Conservation (phyloP, 495 filamentous ascomycete species). For the Lasiosphaeria ovina region DNA sequence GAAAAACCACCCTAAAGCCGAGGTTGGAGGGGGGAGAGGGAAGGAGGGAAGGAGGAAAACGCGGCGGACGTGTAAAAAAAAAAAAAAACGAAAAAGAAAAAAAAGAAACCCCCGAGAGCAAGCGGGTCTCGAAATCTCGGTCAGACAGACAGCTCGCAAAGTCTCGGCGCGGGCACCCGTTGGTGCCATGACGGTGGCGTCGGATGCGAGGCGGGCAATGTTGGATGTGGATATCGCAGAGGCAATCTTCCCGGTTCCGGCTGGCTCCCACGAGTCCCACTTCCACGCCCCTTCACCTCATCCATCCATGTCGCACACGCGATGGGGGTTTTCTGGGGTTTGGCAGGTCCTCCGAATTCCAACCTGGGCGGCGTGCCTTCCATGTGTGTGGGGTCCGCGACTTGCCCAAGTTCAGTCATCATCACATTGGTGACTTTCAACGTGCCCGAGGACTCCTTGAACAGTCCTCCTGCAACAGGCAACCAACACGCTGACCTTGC, state of each 20-base stretch:
- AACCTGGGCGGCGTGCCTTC: too few relatives aligned
- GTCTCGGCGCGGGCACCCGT: background rate
- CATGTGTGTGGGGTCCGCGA: too few relatives aligned
- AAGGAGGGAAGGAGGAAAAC: background rate
- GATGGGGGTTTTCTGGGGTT: too few relatives aligned
- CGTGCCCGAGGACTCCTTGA: too few relatives aligned
- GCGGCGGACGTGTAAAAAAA: background rate
- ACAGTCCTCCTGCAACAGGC: background rate
- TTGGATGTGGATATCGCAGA: background rate
- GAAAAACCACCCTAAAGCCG: background rate
- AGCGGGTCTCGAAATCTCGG: too few relatives aligned
- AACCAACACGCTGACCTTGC: slow-evolving; percentile 1
- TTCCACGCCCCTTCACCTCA: background rate
- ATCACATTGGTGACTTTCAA: too few relatives aligned
- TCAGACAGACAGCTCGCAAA: too few relatives aligned
- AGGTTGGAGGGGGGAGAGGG: background rate
- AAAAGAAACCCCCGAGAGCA: background rate
- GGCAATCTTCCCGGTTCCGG: background rate
- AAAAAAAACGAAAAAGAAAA: background rate
- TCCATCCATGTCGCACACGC: too few relatives aligned
- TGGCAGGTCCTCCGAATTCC: too few relatives aligned
- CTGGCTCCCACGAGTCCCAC: background rate
- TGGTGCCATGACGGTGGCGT: background rate
- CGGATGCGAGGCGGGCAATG: background rate
- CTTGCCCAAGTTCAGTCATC: too few relatives aligned